Percentiles rank a stretch among this genome's conserved stretches.
phyloP scores from a whole-genome alignment of 345 rosid genomes.

The Raphanus raphanistrum region DNA sequence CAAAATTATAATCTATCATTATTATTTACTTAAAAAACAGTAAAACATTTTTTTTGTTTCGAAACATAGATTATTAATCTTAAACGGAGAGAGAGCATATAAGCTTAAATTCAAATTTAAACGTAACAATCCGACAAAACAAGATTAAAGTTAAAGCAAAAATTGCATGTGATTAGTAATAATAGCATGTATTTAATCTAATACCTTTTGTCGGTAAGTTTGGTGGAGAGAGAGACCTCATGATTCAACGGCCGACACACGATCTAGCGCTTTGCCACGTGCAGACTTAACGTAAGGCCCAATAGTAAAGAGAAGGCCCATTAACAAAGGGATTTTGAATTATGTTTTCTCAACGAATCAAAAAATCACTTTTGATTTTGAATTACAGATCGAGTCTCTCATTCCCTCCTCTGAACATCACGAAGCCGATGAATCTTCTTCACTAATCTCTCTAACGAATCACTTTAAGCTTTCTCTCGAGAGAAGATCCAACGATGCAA shows the following conservation, averaged over 20 bases:
- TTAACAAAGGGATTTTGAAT: not conserved
- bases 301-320: slow-evolving; percentile 3
- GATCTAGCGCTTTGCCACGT: not conserved
- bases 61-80: no score
- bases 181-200: not conserved
- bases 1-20: no score
- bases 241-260: slow-evolving; percentile 9
- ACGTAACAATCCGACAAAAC: not conserved
- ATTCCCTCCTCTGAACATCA: slow-evolving; percentile 34
- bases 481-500: slow-evolving; percentile 46
- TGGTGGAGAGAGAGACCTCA: not conserved
- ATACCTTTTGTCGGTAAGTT: slow-evolving; percentile 2
- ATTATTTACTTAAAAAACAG: no score
- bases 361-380: slow-evolving; percentile 21
- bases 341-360: not conserved
- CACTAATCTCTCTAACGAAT: slow-evolving; percentile 28
- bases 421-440: slow-evolving; percentile 19
- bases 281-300: slow-evolving; percentile 11
- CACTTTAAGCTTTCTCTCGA: no score
- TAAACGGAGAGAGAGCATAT: not conserved
- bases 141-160: not conserved
- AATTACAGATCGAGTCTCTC: slow-evolving; percentile 41
- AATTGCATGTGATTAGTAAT: not conserved
- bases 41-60: no score
- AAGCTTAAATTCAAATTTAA: not conserved